Conservation (phyloP, 2,329 filamentous ascomycete species). For the Pseudogymnoascus sp. region DNA sequence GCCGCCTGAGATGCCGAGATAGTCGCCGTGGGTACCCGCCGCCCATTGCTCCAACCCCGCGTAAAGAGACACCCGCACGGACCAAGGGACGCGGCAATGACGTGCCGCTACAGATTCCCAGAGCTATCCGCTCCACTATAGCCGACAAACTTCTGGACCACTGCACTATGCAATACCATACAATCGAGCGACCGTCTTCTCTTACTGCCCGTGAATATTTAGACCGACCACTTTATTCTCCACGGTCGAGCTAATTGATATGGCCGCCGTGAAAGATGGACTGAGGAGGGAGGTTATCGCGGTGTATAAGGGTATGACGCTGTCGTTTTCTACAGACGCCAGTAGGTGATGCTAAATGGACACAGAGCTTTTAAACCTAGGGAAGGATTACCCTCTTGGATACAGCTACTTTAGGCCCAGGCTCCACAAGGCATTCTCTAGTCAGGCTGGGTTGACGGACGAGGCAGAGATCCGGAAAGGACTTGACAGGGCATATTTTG, state of each 20-base stretch:
- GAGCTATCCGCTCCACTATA: background rate
- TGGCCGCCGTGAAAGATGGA: slow-evolving; percentile 20
- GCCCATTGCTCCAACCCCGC: slow-evolving; percentile 14
- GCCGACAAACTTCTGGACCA: background rate
- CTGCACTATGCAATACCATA: background rate
- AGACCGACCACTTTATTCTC: background rate
- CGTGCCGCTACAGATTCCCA: background rate
- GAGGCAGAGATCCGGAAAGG: slow-evolving; percentile 68
- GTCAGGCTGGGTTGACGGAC: slow-evolving; percentile 61
- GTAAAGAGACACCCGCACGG: background rate
- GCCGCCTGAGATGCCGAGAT: background rate
- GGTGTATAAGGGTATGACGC: slow-evolving; percentile 71
- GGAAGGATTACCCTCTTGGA: slow-evolving; percentile 79
- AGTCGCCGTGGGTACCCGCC: slow-evolving; percentile 13
- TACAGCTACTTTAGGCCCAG: slow-evolving; percentile 74
- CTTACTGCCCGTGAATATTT: background rate
- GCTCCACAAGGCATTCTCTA: slow-evolving; percentile 77
- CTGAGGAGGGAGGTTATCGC: slow-evolving; percentile 72
- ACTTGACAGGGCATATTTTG: slow-evolving; percentile 73
- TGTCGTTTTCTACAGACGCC: background rate
- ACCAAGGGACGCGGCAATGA: background rate
- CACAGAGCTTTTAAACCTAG: slow-evolving; percentile 74
- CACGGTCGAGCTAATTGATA: background rate
- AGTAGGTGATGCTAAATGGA: background rate
- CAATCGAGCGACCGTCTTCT: background rate